A percentile compares a stretch with the other conserved stretches of the same genome.
Conservation (phyloP, 2,329 filamentous ascomycete genomes). For the Aspergillus luchuensis region DNA sequence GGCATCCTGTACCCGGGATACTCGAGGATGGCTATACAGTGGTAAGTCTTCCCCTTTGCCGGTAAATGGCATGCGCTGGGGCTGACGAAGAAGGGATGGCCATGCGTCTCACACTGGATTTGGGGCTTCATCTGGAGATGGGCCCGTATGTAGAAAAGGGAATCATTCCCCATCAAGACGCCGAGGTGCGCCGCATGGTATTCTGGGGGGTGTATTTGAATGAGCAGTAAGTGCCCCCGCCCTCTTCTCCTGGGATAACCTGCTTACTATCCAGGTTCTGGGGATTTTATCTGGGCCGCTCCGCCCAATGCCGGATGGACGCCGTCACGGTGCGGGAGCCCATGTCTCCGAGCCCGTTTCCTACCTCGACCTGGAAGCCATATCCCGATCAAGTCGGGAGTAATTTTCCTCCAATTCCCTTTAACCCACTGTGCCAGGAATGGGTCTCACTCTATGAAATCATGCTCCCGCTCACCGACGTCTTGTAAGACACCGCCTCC, state of each 20-base stretch:
- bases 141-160: conserved; percentile 43
- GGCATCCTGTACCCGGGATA: conserved; percentile 47
- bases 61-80: too few relatives aligned
- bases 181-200: conserved; percentile 41
- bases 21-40: conserved; percentile 52
- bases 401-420: conserved; percentile 11
- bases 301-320: conserved; percentile 41
- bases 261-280: conserved; percentile 35
- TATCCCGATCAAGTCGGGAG: conserved; percentile 36
- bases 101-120: conserved; percentile 49
- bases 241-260: neutral
- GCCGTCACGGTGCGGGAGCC: conserved; percentile 46
- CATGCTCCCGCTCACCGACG: conserved; percentile 3
- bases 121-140: conserved; percentile 48
- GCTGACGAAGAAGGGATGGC: conserved; percentile 39
- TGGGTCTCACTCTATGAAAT: conserved; percentile 7
- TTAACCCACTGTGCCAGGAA: neutral
- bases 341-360: conserved; percentile 23
- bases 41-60: conserved; percentile 29
- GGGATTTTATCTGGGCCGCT: conserved; percentile 48
- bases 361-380: conserved; percentile 28
- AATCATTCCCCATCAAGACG: conserved; percentile 42
- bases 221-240: conserved; percentile 36
- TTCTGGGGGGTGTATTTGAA: conserved; percentile 50
- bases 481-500: neutral